Conservation (phyloP, 208 protist genomes). For the Zelonia costaricensis region DNA sequence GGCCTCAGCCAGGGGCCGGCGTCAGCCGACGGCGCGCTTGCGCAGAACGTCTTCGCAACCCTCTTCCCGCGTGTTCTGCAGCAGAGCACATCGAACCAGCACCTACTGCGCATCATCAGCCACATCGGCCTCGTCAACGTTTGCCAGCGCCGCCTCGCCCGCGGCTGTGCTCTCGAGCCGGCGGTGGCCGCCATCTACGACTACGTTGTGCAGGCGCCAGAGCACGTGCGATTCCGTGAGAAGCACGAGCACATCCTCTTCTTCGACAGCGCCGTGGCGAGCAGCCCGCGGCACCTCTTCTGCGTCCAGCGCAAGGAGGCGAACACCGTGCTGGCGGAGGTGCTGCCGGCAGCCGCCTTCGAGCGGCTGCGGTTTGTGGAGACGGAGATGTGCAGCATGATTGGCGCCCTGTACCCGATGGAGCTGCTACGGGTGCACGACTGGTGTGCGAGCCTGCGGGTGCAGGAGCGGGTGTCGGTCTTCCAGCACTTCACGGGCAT, state of each 20-base stretch:
- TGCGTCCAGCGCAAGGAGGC: conserved; percentile 82
- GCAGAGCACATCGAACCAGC: conserved; percentile 87
- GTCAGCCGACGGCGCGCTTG: conserved; percentile 7
- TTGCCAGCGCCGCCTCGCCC: conserved; percentile 32
- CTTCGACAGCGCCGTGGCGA: conserved; percentile 57
- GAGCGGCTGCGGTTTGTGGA: conserved; percentile 83
- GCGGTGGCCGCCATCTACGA: conserved; percentile 53
- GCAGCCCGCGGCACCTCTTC: conserved; percentile 65
- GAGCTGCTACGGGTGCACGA: conserved; percentile 68
- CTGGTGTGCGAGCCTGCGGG: conserved; percentile 13
- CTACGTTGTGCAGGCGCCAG: conserved; percentile 63
- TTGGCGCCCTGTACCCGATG: conserved; percentile 54
- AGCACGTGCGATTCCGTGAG: conserved; percentile 78
- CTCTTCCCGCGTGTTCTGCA: conserved; percentile 81
- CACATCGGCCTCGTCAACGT: conserved; percentile 79
- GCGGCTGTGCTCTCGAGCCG: conserved; percentile 16
- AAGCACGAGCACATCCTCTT: conserved; percentile 79
- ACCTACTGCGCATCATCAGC: conserved; percentile 89
- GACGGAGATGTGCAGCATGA: conserved; percentile 68
- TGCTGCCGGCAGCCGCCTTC: conserved; percentile 77
- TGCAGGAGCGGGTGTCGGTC: conserved; percentile 27
- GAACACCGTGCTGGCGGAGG: conserved; percentile 72
- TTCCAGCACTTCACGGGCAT: conserved; percentile 62
- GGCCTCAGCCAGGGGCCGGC: background rate
- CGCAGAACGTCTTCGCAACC: conserved; percentile 27